These are phyloP conservation scores for Phyllosticta citrichinensis DNA, from an alignment of 2,329 filamentous ascomycete genomes.

Conservation along the genomic window DNA sequence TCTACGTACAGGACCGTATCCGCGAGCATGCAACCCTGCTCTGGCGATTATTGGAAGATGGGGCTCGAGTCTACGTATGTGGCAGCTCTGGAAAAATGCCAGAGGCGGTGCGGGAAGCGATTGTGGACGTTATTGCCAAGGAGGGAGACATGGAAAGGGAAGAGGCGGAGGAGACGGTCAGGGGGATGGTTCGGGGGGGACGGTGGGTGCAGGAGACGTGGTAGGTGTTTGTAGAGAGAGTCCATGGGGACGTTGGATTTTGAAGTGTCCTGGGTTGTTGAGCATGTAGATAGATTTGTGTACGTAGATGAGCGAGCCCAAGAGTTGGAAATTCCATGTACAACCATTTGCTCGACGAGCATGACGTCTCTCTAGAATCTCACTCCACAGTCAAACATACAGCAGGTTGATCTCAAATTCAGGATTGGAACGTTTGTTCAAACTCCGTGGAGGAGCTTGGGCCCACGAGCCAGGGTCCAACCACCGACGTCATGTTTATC, in stretches of 20 bases:
- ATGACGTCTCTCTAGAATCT: too few relatives aligned
- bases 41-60: constrained; percentile 41
- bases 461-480: neutral
- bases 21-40: constrained; percentile 41
- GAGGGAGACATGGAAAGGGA: constrained; percentile 32
- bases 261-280: neutral
- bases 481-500: neutral
- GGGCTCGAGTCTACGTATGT: constrained; percentile 48
- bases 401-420: too few relatives aligned
- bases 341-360: too few relatives aligned
- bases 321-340: too few relatives aligned
- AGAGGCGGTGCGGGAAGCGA: constrained; percentile 54
- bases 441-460: neutral
- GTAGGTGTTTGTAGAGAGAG: constrained; percentile 28
- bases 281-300: neutral
- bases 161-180: constrained; percentile 47
- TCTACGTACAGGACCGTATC: constrained; percentile 59
- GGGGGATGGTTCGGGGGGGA: constrained; percentile 50
- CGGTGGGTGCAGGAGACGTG: constrained; percentile 62
- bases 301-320: neutral
- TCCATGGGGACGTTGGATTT: too few relatives aligned
- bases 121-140: constrained; percentile 50
- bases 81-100: constrained; percentile 62
- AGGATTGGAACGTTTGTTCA: too few relatives aligned
- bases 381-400: too few relatives aligned